These are phyloP conservation scores for Corynascus novoguineensis DNA, from an alignment of 495 filamentous ascomycete species.

Conservation along the genomic window DNA sequence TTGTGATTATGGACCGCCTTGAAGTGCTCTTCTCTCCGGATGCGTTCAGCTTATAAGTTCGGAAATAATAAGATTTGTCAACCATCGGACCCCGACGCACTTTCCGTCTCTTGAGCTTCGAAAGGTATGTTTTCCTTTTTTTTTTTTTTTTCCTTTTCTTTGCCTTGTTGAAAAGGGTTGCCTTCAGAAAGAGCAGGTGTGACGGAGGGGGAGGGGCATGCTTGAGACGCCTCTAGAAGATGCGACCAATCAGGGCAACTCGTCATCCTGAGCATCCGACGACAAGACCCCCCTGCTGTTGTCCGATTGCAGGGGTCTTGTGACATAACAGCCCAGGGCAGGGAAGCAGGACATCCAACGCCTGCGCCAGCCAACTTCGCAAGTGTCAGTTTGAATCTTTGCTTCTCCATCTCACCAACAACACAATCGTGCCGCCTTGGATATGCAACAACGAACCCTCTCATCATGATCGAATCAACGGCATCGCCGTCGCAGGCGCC, in stretches of 20 bases:
- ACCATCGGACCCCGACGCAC: too few species aligned
- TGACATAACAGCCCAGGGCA: conserved; percentile 10
- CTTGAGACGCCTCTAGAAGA: not conserved
- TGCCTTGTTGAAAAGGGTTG: too few species aligned
- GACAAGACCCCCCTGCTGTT: too few species aligned
- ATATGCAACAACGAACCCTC: conserved; percentile 14
- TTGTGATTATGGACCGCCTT: too few species aligned
- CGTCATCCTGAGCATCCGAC: not conserved
- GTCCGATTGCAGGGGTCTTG: not conserved
- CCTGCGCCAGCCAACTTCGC: not conserved
- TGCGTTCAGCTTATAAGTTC: too few species aligned
- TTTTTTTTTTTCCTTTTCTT: too few species aligned
- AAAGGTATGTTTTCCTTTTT: too few species aligned
- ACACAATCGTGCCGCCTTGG: not conserved
- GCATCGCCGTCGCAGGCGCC: conserved; percentile 23
- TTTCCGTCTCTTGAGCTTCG: too few species aligned
- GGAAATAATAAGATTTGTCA: too few species aligned
- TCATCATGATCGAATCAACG: conserved; percentile 23
- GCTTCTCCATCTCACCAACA: not conserved
- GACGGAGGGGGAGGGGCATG: too few species aligned
- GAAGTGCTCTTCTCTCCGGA: too few species aligned
- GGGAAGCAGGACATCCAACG: not conserved
- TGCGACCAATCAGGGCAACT: not conserved
- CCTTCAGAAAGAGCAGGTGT: too few species aligned
- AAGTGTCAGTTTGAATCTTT: not conserved